Evolutionary conservation across 2,329 filamentous ascomycete genomes (phyloP).

Genomic region (Venturia pyrina): DNA sequence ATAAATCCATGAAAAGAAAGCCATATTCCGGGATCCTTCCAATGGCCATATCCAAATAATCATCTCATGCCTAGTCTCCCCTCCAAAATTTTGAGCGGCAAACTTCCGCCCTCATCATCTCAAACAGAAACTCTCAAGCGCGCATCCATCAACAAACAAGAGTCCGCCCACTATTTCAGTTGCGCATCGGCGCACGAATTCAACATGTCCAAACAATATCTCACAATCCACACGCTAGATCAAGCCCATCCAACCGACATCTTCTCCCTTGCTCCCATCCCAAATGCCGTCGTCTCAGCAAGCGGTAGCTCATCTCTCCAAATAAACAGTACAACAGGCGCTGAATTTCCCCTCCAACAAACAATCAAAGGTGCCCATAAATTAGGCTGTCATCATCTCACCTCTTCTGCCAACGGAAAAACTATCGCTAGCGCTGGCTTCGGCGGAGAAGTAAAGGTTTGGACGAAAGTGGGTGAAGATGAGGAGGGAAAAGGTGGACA

Average conservation of each 20-base stretch:
- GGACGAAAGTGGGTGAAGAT: constrained; percentile 49
- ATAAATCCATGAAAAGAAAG: no score
- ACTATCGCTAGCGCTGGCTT: constrained; percentile 80
- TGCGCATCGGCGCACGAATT: background rate
- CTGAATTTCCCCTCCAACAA: constrained; percentile 68
- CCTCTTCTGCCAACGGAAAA: constrained; percentile 57
- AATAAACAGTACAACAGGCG: constrained; percentile 62
- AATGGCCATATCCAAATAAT: background rate
- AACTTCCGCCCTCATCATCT: constrained; percentile 10
- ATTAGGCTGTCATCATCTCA: constrained; percentile 84
- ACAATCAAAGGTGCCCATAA: constrained; percentile 67
- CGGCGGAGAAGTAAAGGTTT: constrained; percentile 77
- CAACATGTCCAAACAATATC: constrained; percentile 82
- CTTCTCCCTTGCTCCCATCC: constrained; percentile 70
- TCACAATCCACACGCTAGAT: constrained; percentile 84
- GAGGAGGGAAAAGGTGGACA: constrained; percentile 34
- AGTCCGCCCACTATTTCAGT: background rate
- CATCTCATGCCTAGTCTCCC: background rate
- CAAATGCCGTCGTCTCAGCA: constrained; percentile 65
- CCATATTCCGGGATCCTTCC: background rate
- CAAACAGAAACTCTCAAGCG: background rate
- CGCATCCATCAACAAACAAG: background rate
- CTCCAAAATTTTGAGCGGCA: background rate
- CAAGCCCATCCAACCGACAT: constrained; percentile 82
- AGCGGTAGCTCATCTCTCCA: constrained; percentile 77